phyloP scores from a whole-genome alignment of 306 rosid species.

The Geum urbanum region DNA sequence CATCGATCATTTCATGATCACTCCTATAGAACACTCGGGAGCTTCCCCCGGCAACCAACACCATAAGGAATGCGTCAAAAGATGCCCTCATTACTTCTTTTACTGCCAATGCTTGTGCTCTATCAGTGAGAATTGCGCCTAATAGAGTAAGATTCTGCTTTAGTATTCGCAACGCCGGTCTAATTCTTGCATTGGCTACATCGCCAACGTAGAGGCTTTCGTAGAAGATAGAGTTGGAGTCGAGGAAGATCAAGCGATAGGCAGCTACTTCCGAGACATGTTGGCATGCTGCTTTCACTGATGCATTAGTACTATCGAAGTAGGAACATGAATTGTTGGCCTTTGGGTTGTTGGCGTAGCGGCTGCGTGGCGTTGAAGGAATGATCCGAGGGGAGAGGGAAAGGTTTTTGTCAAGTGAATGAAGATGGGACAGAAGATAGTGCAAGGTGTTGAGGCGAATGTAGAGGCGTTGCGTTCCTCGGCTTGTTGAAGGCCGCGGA shows the following conservation, averaged over 20 bases:
- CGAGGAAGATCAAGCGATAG: constrained; percentile 77
- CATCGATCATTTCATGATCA: constrained; percentile 57
- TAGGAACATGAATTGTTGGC: constrained; percentile 34
- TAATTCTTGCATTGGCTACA: constrained; percentile 59
- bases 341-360: constrained; percentile 28
- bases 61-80: constrained; percentile 86
- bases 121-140: constrained; percentile 53
- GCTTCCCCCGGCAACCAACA: constrained; percentile 81
- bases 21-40: constrained; percentile 53
- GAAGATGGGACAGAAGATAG: constrained; percentile 50
- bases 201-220: constrained; percentile 60
- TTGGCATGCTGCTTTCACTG: constrained; percentile 56
- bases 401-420: constrained; percentile 55
- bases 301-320: constrained; percentile 46
- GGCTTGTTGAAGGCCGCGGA: constrained; percentile 77
- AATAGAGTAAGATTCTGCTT: constrained; percentile 77
- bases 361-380: constrained; percentile 36
- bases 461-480: constrained; percentile 92
- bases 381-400: constrained; percentile 33
- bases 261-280: constrained; percentile 90
- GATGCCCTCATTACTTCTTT: constrained; percentile 85
- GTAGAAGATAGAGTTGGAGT: constrained; percentile 68
- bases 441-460: constrained; percentile 86
- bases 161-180: constrained; percentile 60
- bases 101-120: constrained; percentile 76